Evolutionary conservation across 2,329 filamentous ascomycete species (phyloP), one percentile per base, ranked within the genome.

Genomic region (Trichoderma sp.): DNA sequence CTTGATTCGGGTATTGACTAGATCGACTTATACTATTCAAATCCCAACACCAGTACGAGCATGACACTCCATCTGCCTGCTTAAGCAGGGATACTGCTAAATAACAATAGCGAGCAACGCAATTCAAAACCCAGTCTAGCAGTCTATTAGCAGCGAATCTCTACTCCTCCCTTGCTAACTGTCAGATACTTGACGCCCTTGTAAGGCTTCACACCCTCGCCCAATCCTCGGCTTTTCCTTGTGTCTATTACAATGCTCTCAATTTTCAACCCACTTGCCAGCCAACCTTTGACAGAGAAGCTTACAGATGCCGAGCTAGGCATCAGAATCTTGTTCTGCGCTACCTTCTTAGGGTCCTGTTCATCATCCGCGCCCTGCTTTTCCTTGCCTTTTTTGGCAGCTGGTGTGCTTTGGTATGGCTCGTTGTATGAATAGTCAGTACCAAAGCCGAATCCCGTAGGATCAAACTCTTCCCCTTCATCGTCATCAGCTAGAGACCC

Each of bases 161-260:
- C 90, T 56, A 91, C 84, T 26, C 89, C 90, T 15, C 87, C 86
- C 74, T 89, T 89, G 77, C 89, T 91, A 63, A 91, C 85, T 18
- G 95, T 98, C 76, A 99, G 81, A 82, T 99, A 99, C 83, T 99
- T 99, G 75, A 99, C 96, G 1, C 96, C 96, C 83, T 98, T 99
- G 82, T 97, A 98, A 28, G 96, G 96, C 82, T 94, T 97, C 51
- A 98, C 90, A 3, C 92, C 90, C 75, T 97, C 94, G 0, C 94
- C 94, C 60, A 99, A 78, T 0, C 96, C 96, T 71, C 91, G 89
- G 81, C 93, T 97, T 83, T 91, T 94, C 80, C 93, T 91, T n/a
- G 89, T 85, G 79, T 94, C 86, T 76, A 94, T 81, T 78, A 90
- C 78, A 78, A 94, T 88, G 81, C 89, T 90, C 75, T 92, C 90